Base-by-base conservation (phyloP, 1,139 yeast genomes). In the Hyphopichia burtonii region DNA sequence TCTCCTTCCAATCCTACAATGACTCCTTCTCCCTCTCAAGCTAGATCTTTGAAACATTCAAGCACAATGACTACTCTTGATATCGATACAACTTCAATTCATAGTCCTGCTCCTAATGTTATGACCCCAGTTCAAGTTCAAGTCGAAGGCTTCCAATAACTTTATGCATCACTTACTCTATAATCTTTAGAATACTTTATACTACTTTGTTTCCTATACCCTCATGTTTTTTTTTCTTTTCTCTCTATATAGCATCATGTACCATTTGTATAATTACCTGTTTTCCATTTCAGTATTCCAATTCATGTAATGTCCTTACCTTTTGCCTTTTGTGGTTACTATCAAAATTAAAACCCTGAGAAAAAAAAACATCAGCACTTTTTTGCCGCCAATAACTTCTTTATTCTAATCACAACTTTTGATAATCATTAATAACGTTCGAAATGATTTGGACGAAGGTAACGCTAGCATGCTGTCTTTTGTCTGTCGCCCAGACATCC, bases 111-210 rank as follows among this genome's bases (percentile, higher is more conserved):
- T 6, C 74, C 76, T 2, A 70, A 62, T 44, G 65, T 71, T 3
- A 65, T 73, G n/a, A 69, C 77, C 0, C 72, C 71, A 8, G 66
- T 73, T n/a, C 78, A 71, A 46, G 78, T 71, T 15, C 41, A 38
- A 10, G 41, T 38, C 9, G 41, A 38, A 34, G 41, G 41, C 9
- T 38, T 38, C 28, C 41, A 38, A 12, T 38, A 16, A 37, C 12
- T 16, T 6, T 18, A 7, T 31, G 15, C 10, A 8, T n/a, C n/a
- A n/a, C n/a, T n/a, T n/a, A n/a, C n/a, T n/a, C n/a, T n/a, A n/a
- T n/a, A n/a, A n/a, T n/a, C n/a, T n/a, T n/a, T n/a, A n/a, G n/a
- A n/a, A n/a, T n/a, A n/a, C n/a, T n/a, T n/a, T n/a, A n/a, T n/a
- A n/a, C n/a, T n/a, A n/a, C 31, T 6, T 27, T 27, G 31, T 27